A percentile compares a stretch with the other conserved stretches of the same genome.
phyloP scores from a whole-genome alignment of 371 early-diverging fungal genomes.

The Mucor plumbeus region DNA sequence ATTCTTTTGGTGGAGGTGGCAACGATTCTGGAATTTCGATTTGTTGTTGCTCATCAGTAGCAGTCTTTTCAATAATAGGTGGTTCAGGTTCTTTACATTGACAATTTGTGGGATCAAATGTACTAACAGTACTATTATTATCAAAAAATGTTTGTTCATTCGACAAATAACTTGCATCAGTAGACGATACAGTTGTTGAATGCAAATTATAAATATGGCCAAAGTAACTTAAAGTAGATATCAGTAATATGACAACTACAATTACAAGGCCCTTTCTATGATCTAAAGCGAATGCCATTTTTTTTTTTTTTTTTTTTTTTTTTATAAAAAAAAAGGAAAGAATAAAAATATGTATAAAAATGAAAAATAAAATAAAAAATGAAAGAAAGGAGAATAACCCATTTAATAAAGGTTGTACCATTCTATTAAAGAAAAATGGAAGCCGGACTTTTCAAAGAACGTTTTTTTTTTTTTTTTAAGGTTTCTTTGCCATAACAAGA shows the following conservation, averaged over 20 bases:
- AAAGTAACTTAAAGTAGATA: slow-evolving; percentile 17
- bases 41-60: background rate
- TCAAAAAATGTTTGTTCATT: slow-evolving; percentile 28
- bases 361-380: slow-evolving; percentile 9
- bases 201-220: slow-evolving; percentile 9
- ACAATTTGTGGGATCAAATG: background rate
- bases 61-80: background rate
- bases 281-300: slow-evolving; percentile 8
- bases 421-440: background rate
- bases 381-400: slow-evolving; percentile 1
- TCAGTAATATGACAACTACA: background rate
- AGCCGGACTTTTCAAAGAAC: background rate
- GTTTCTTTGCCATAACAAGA: background rate
- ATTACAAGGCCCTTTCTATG: slow-evolving; percentile 17
- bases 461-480: background rate
- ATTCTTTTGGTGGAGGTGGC: slow-evolving; percentile 29
- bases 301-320: too few species aligned
- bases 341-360: background rate
- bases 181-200: slow-evolving; percentile 3
- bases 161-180: slow-evolving; percentile 18
- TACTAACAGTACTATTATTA: background rate
- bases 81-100: background rate
- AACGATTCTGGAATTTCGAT: slow-evolving; percentile 35
- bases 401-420: background rate
- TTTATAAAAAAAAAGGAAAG: slow-evolving; percentile 1